Evolutionary conservation across 2,329 filamentous ascomycete species (phyloP).

Genomic region (Ascochyta pisi): DNA sequence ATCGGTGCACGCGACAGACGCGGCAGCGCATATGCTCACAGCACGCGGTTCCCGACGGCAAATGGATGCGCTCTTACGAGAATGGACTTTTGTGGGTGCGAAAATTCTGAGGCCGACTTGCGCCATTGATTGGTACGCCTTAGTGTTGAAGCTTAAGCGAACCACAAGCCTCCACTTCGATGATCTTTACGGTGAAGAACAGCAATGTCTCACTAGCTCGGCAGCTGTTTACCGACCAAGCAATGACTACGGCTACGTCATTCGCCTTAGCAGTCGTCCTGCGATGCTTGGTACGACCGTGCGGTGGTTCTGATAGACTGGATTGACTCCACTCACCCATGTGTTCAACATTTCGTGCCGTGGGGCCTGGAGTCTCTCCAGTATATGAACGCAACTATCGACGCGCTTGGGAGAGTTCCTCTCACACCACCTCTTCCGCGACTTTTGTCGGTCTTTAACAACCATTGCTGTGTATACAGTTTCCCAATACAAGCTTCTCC

Average conservation of each 20-base stretch:
- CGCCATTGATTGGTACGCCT: not conserved
- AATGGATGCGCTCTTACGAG: not conserved
- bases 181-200: slow-evolving; percentile 21
- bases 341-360: slow-evolving; percentile 1
- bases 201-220: slow-evolving; percentile 7
- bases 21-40: not conserved
- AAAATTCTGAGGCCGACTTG: slow-evolving; percentile 8
- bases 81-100: slow-evolving; percentile 1
- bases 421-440: not conserved
- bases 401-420: not conserved
- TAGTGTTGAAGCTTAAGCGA: slow-evolving; percentile 11
- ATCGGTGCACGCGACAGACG: not conserved
- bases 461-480: slow-evolving; percentile 11
- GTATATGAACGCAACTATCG: slow-evolving; percentile 8
- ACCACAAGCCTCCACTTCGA: slow-evolving; percentile 15
- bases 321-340: slow-evolving; percentile 9
- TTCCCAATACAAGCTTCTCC: slow-evolving; percentile 35
- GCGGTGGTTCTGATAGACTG: not conserved
- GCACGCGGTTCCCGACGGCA: slow-evolving; percentile 6
- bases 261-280: slow-evolving; percentile 14
- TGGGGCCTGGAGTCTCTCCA: not conserved
- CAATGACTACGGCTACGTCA: slow-evolving; percentile 22
- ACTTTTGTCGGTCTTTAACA: slow-evolving; percentile 3
- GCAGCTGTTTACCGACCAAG: slow-evolving; percentile 7
- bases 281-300: slow-evolving; percentile 1